A percentile compares a stretch with the other conserved stretches of the same genome.
Evolutionary conservation across 2,329 filamentous ascomycete species (phyloP).

Genomic region (Botrytis byssoidea): DNA sequence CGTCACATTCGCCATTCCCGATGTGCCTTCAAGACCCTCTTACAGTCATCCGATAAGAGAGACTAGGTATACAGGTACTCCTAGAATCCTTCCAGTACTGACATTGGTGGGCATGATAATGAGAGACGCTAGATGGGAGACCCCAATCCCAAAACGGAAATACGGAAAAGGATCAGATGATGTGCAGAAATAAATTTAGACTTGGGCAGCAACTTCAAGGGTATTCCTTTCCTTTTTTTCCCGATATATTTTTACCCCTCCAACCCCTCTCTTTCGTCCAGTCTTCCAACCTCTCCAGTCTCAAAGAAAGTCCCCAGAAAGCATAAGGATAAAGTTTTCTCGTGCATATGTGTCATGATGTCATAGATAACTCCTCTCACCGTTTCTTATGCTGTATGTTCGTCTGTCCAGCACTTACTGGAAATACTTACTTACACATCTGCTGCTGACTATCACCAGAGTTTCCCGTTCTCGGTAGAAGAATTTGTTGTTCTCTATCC

Average conservation of each 20-base stretch:
- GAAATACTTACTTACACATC: neutral
- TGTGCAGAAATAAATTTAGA: conserved; percentile 3
- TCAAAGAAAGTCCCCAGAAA: neutral
- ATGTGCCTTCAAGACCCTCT: neutral
- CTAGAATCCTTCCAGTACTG: neutral
- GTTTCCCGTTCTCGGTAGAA: neutral
- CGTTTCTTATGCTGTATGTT: neutral
- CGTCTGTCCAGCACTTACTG: neutral
- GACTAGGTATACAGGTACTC: neutral
- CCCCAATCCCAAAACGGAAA: neutral
- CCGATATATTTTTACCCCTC: neutral
- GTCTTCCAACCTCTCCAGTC: neutral
- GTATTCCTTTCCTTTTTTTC: neutral
- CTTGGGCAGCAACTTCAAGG: neutral
- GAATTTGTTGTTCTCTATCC: neutral
- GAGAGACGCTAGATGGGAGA: neutral
- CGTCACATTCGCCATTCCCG: neutral
- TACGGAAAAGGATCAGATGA: neutral
- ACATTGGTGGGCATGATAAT: neutral
- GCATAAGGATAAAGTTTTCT: neutral
- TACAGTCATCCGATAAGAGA: neutral
- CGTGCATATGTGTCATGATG: neutral
- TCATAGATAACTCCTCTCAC: neutral
- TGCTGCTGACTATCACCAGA: neutral
- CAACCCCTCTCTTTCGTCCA: neutral